Evolutionary conservation across 306 rosid species (phyloP).

Genomic region (Gillenia trifoliata): DNA sequence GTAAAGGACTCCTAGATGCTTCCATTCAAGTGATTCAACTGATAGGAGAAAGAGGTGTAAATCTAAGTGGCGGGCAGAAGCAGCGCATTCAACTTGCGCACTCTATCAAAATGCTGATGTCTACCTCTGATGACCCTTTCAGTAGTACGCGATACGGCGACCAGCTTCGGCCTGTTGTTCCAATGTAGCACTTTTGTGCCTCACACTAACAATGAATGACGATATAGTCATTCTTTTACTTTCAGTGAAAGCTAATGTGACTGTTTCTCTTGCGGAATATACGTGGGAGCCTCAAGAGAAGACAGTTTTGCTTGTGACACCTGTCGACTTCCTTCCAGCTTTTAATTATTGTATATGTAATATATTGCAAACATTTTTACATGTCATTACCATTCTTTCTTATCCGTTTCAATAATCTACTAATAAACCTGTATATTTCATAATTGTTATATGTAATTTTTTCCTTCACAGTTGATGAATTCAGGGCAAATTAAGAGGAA

Average conservation of each 20-base stretch:
- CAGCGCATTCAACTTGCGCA: constrained; percentile 51
- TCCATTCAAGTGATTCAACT: constrained; percentile 46
- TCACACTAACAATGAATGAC: neutral
- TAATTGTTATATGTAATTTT: too few species aligned
- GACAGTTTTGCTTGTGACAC: constrained; percentile 50
- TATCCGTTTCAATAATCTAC: too few species aligned
- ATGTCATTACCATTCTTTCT: too few species aligned
- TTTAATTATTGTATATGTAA: constrained; percentile 47
- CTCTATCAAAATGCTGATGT: too few species aligned
- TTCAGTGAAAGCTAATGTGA: neutral
- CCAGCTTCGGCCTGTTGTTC: constrained; percentile 36
- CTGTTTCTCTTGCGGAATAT: constrained; percentile 33
- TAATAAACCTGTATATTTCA: too few species aligned
- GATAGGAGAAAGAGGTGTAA: constrained; percentile 56
- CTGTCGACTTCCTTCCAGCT: constrained; percentile 50
- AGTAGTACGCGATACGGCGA: constrained; percentile 61
- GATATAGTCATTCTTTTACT: too few species aligned
- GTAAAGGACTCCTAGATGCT: constrained; percentile 44
- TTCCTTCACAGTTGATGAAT: constrained; percentile 38
- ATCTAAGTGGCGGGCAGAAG: constrained; percentile 49
- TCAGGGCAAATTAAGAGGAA: constrained; percentile 37
- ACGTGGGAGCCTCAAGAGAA: constrained; percentile 43
- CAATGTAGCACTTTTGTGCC: constrained; percentile 24
- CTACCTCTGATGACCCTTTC: constrained; percentile 55
- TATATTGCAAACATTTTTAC: too few species aligned